Base-by-base conservation (phyloP, 1,139 yeast species). In the Arxiozyma telluris region DNA sequence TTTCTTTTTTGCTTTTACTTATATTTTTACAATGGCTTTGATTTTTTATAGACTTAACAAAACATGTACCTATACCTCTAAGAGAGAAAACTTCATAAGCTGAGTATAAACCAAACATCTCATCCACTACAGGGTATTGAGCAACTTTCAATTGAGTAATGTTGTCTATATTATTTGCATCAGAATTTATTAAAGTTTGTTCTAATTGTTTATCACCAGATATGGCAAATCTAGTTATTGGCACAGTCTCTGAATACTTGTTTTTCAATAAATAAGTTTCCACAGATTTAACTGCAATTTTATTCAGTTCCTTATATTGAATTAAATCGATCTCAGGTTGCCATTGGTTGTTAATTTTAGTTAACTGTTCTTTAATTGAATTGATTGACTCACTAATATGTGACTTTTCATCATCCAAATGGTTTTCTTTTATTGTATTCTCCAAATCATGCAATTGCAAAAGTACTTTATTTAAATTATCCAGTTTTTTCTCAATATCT, bases 61-160 rank as follows among this genome's bases (percentile, higher is more conserved):
- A 61, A 45, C 62, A 57, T 44, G 54, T 56, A 39, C 69, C 69
- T 15, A 67, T 61, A 39, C 69, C 69, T 54, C 62, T 57, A 21
- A 66, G 57, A 1, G 70, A 66, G 34, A 64, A 55, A 17, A 60
- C 56, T 44, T 63, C 63, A 41, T 60, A 55, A 6, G 68, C 64
- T 3, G 67, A 62, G 53, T 64, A 66, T 27, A 67, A 53, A 6
- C 71, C 71, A 48, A 64, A 64, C 39, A 61, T 43, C 39, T 61
- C 66, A 52, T 66, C 69, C 17, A 67, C 58, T 30, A 66, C 49
- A 7, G 49, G 49, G n/a, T 46, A 46, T 38, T 46, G 49, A 34
- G 49, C n/a, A 22, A 46, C 23, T 38, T 34, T 34, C 18, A 46
- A 46, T 12, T 38, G 49, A 21, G 54, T 47, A 45, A 51, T 38